A percentile compares a stretch with the other conserved stretches of the same genome.
Conservation (phyloP, 140 eudicot species). For the Bidens hawaiensis region DNA sequence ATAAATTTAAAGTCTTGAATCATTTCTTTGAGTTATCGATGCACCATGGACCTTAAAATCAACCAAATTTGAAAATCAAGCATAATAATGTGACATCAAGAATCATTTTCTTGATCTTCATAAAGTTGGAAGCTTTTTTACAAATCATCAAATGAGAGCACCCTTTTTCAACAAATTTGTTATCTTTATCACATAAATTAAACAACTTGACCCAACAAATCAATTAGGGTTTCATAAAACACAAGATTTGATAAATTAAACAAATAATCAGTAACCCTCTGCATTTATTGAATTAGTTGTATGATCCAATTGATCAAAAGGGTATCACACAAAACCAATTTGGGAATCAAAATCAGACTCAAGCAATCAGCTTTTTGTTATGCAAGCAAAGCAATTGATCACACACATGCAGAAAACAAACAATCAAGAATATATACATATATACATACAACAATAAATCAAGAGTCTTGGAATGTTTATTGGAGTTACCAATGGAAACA, state of each 20-base stretch:
- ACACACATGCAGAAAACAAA: not conserved
- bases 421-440: not conserved
- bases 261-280: not conserved
- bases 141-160: too few relatives aligned
- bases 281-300: not conserved
- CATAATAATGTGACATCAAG: not conserved
- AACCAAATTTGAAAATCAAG: not conserved
- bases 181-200: not conserved
- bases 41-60: slow-evolving; percentile 46
- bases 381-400: not conserved
- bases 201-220: slow-evolving; percentile 7
- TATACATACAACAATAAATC: not conserved
- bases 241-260: not conserved
- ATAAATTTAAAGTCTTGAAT: slow-evolving; percentile 5
- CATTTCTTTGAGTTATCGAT: slow-evolving; percentile 24
- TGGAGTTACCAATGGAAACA: slow-evolving; percentile 28
- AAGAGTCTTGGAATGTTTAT: slow-evolving; percentile 8
- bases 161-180: not conserved
- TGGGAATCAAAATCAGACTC: not conserved
- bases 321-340: not conserved
- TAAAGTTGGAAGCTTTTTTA: too few relatives aligned
- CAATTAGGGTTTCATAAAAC: slow-evolving; percentile 2
- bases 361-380: not conserved
- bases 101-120: too few relatives aligned
- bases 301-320: slow-evolving; percentile 18